Percentiles rank a stretch among this genome's conserved stretches.
These are phyloP conservation scores for Aureobasidium sp. DNA, from an alignment of 2,329 filamentous ascomycete species.

Conservation along the genomic window DNA sequence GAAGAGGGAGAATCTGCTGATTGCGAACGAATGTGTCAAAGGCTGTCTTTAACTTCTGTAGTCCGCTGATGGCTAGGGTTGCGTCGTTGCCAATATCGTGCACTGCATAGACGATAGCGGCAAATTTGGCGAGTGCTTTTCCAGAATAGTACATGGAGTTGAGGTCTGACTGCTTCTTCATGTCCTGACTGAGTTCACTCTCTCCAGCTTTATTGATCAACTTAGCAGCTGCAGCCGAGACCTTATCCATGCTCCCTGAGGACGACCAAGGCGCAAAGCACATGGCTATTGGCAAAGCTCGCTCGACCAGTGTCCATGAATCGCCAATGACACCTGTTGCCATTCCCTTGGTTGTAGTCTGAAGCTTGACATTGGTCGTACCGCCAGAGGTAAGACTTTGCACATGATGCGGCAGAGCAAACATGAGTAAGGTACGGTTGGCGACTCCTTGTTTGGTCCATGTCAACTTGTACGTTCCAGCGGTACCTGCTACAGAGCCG, in stretches of 20 bases:
- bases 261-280: conserved; percentile 70
- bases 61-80: conserved; percentile 43
- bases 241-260: conserved; percentile 30
- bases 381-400: conserved; percentile 62
- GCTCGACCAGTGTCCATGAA: conserved; percentile 71
- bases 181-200: conserved; percentile 66
- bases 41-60: conserved; percentile 43
- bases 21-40: conserved; percentile 43
- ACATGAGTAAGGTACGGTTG: conserved; percentile 65
- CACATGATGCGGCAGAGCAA: conserved; percentile 79
- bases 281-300: conserved; percentile 64
- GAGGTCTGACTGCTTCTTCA: conserved; percentile 63
- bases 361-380: conserved; percentile 51
- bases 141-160: conserved; percentile 92
- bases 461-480: conserved; percentile 64
- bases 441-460: conserved; percentile 66
- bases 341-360: conserved; percentile 78
- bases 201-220: conserved; percentile 54
- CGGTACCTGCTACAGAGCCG: conserved; percentile 52
- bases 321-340: conserved; percentile 66
- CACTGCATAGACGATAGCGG: conserved; percentile 37
- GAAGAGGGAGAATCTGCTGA: conserved; percentile 42
- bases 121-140: conserved; percentile 45
- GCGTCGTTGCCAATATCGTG: conserved; percentile 53
- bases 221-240: conserved; percentile 39